Percentiles rank a stretch among this genome's conserved stretches.
Evolutionary conservation across 306 rosid species (phyloP).

Genomic region (Bauhinia variegata): DNA sequence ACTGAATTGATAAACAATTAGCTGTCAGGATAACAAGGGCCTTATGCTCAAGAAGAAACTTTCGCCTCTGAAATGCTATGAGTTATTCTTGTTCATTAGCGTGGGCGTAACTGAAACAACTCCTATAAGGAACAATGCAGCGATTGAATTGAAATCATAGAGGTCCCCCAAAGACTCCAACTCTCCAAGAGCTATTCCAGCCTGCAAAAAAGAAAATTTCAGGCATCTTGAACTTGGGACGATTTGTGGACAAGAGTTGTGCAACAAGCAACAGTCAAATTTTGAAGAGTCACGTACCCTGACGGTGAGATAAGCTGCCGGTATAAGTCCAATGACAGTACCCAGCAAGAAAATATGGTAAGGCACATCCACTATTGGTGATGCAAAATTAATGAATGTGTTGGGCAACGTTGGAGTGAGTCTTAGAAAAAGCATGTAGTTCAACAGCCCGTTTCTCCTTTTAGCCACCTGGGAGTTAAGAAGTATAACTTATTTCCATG

Average conservation of each 20-base stretch:
- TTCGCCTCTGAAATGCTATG: constrained; percentile 44
- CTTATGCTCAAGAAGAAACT: constrained; percentile 32
- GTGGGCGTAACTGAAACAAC: constrained; percentile 82
- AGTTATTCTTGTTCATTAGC: constrained; percentile 61
- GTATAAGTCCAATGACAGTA: constrained; percentile 84
- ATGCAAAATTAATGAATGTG: constrained; percentile 90
- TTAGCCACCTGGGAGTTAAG: constrained; percentile 75
- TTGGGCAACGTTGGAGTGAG: constrained; percentile 93
- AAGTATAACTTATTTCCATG: constrained; percentile 13
- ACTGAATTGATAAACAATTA: constrained; percentile 19
- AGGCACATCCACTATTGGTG: constrained; percentile 96
- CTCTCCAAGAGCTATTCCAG: constrained; percentile 95
- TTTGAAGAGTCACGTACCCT: constrained; percentile 53
- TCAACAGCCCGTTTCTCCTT: constrained; percentile 74
- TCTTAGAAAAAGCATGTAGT: constrained; percentile 95
- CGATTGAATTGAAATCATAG: constrained; percentile 90
- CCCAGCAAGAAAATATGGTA: constrained; percentile 80
- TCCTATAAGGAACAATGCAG: constrained; percentile 86
- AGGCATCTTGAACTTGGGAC: too few species aligned
- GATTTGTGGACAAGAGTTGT: too few species aligned
- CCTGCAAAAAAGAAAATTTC: constrained; percentile 50
- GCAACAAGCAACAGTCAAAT: too few species aligned
- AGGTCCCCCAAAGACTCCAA: constrained; percentile 80
- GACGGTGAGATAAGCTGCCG: constrained; percentile 94
- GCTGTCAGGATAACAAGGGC: constrained; percentile 40